Conservation (phyloP, 2,329 filamentous ascomycete genomes). For the Truncatella angustata region DNA sequence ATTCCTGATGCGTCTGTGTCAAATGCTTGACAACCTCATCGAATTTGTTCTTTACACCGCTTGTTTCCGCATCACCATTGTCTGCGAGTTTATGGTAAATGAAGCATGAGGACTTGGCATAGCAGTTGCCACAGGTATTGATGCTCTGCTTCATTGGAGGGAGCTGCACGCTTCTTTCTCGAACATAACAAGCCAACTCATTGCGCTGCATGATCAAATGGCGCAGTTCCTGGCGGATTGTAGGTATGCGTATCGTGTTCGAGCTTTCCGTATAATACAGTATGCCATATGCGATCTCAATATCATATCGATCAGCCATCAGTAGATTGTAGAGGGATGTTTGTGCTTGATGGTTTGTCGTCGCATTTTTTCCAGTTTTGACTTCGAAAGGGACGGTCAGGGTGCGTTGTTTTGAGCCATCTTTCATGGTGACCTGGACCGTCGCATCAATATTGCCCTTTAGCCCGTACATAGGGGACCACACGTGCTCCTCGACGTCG, state of each 20-base stretch:
- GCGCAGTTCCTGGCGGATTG: constrained; percentile 81
- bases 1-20: constrained; percentile 70
- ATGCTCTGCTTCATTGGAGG: constrained; percentile 84
- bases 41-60: constrained; percentile 79
- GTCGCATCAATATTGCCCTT: constrained; percentile 99
- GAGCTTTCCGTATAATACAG: constrained; percentile 95
- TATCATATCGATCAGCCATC: constrained; percentile 90
- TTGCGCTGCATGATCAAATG: constrained; percentile 98
- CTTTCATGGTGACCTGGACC: constrained; percentile 79
- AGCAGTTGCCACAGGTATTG: constrained; percentile 81
- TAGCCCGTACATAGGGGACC: constrained; percentile 95
- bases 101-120: constrained; percentile 87
- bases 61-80: constrained; percentile 75
- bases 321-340: constrained; percentile 92
- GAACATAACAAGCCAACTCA: constrained; percentile 79
- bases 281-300: constrained; percentile 85
- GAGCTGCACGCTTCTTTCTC: constrained; percentile 74
- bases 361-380: constrained; percentile 87
- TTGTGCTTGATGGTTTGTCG: constrained; percentile 82
- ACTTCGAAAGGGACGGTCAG: constrained; percentile 91
- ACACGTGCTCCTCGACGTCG: constrained; percentile 96
- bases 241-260: constrained; percentile 79
- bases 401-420: constrained; percentile 63
- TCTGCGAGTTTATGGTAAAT: constrained; percentile 91
- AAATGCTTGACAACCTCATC: constrained; percentile 76